Evolutionary conservation across 108 stramenopile species (phyloP).

Genomic region (Cylindrotheca fusiformis): DNA sequence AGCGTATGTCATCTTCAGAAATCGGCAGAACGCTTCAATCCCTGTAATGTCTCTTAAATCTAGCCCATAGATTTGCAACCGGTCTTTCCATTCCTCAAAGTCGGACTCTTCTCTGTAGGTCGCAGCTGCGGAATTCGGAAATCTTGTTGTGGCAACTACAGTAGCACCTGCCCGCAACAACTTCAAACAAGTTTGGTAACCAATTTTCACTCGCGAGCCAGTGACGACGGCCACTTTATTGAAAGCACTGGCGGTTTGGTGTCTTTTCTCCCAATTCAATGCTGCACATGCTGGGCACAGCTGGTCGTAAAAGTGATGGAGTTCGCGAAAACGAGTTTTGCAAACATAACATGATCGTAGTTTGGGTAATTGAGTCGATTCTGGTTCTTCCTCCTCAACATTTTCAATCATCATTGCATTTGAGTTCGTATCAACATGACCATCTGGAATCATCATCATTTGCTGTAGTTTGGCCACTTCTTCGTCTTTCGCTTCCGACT

Average conservation of each 20-base stretch:
- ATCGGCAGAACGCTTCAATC: constrained; percentile 77
- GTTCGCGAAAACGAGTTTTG: constrained; percentile 70
- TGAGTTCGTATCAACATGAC: constrained; percentile 49
- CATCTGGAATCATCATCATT: constrained; percentile 69
- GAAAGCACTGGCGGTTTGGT: constrained; percentile 58
- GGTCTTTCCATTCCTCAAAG: constrained; percentile 52
- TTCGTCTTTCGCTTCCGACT: constrained; percentile 57
- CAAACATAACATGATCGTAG: constrained; percentile 88
- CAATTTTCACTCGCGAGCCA: constrained; percentile 90
- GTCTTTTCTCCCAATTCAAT: constrained; percentile 80
- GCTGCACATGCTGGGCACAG: constrained; percentile 84
- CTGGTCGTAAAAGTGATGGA: constrained; percentile 91
- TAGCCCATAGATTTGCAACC: constrained; percentile 73
- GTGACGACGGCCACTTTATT: constrained; percentile 76
- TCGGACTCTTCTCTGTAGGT: constrained; percentile 62
- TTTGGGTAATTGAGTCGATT: constrained; percentile 50
- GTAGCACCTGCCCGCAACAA: constrained; percentile 67
- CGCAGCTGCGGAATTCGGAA: constrained; percentile 73
- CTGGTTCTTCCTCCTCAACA: constrained; percentile 19
- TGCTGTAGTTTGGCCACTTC: constrained; percentile 43
- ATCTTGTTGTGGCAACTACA: constrained; percentile 87
- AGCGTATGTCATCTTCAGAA: constrained; percentile 58
- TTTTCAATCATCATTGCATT: background rate
- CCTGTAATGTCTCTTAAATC: constrained; percentile 87
- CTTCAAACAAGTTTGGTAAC: constrained; percentile 80